These are phyloP conservation scores for Iberis pinnata DNA, from an alignment of 345 rosid species.

Conservation along the genomic window DNA sequence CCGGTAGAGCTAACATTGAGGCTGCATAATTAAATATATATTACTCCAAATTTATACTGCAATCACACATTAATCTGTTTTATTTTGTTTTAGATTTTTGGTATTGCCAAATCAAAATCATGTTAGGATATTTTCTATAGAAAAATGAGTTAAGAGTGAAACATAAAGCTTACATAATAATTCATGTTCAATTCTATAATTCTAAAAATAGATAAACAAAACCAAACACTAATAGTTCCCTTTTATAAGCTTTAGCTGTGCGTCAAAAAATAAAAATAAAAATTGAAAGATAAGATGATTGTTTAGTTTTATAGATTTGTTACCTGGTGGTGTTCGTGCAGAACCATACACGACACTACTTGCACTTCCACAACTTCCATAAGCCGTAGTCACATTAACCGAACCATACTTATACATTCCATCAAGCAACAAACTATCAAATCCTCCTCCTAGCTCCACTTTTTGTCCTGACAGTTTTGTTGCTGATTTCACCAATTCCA, in stretches of 20 bases:
- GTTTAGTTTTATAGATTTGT: background rate
- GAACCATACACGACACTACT: constrained; percentile 56
- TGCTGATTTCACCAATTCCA: constrained; percentile 52
- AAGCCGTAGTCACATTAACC: constrained; percentile 22
- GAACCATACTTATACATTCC: constrained; percentile 35
- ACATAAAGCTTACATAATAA: no score
- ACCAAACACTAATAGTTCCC: no score
- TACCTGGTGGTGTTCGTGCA: constrained; percentile 39
- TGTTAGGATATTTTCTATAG: no score
- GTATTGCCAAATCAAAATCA: no score
- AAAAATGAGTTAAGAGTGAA: no score
- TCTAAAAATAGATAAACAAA: no score
- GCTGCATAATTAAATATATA: constrained; percentile 3
- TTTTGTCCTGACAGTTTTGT: constrained; percentile 37
- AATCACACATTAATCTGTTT: background rate
- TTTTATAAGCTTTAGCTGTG: no score
- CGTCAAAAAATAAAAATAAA: no score
- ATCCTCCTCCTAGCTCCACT: constrained; percentile 32
- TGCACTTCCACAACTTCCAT: constrained; percentile 45
- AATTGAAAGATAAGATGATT: background rate
- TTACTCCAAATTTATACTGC: no score
- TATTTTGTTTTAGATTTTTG: background rate
- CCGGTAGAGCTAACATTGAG: constrained; percentile 47
- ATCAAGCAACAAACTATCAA: constrained; percentile 31
- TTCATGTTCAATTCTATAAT: no score